Base-by-base conservation (phyloP, 2,329 filamentous ascomycete species). In the Aspergillus awamori region DNA sequence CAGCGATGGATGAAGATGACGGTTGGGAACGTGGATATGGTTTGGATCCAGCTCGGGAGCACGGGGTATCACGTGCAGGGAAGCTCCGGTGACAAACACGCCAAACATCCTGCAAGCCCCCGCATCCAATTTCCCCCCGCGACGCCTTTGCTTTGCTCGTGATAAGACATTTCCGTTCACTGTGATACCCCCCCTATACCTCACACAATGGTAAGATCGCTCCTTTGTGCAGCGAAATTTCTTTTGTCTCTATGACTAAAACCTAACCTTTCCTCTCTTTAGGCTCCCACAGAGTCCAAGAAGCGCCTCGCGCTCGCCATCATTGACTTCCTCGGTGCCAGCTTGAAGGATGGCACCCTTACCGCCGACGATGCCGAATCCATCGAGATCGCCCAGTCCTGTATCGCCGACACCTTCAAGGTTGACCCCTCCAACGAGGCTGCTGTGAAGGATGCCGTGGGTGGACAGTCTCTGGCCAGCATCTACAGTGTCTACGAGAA, bases 401-500 rank as follows among this genome's bases (percentile, higher is more conserved):
- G 94, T 81, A 98, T 99, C 78, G 87, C 89, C 69, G 94, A 98
- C 77, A 90, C 90, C 69, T 99, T 98, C 87, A 92, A 96, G 79
- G 90, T 99, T 72, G 93, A 98, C 79, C 86, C 92, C n/a, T 81
- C 84, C 65, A 89, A 96, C 79, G 83, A 87, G 72, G 82, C 85
- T 58, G 89, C 92, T 70, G 82, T 94, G 70, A 82, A 87, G 67
- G 86, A 91, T 68, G 92, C 93, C 68, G 83, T 96, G 67, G 93
- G 93, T 72, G 86, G 88, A 66, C 93, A 98, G 82, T 93, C 89
- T 76, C 89, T 99, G 63, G 84, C 93, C 63, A 89, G 89, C 77
- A 96, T 99, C 81, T 99, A 96, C 84, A 88, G 88, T 74, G 93
- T 97, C 67, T 98, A 97, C 80, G 95, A 99, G 82, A 97, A 96